Percentiles rank a stretch among this genome's conserved stretches.
Conservation (phyloP, 129 eudicot species). For the Ambrosia artemisiifolia region DNA sequence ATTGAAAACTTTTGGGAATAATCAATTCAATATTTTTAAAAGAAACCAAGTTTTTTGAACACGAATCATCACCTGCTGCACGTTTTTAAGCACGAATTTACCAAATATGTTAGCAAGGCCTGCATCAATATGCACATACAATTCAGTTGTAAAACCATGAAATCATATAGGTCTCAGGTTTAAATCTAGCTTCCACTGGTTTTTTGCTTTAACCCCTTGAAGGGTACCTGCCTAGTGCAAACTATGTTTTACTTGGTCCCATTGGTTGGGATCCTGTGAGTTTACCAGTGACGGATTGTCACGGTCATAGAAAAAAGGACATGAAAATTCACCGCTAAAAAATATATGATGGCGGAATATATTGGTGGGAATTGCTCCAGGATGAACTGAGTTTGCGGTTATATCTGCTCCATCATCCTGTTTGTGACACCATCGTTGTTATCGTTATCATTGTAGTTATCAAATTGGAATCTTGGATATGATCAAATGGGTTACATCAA, state of each 20-base stretch:
- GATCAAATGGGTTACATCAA: neutral
- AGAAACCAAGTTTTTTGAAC: neutral
- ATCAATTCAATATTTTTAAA: neutral
- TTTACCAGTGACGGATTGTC: too few relatives aligned
- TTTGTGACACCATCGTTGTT: neutral
- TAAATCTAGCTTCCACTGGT: too few relatives aligned
- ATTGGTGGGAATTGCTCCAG: constrained; percentile 60
- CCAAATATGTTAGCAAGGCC: constrained; percentile 49
- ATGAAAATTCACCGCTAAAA: constrained; percentile 29
- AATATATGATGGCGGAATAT: constrained; percentile 53
- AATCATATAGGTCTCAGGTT: too few relatives aligned
- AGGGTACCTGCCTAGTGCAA: too few relatives aligned
- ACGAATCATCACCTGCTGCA: constrained; percentile 48
- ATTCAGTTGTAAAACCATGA: neutral
- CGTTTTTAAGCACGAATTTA: constrained; percentile 44
- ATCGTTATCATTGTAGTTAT: neutral
- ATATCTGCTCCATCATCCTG: constrained; percentile 46
- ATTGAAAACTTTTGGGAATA: neutral
- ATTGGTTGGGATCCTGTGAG: too few relatives aligned
- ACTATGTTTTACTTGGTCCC: too few relatives aligned
- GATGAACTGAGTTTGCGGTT: constrained; percentile 64
- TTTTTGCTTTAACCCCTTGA: too few relatives aligned
- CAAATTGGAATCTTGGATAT: neutral
- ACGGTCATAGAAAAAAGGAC: neutral
- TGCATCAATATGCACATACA: constrained; percentile 28